These are phyloP conservation scores for Psilocybe tampanensis DNA, from an alignment of 768 basidiomycete species.

Conservation along the genomic window DNA sequence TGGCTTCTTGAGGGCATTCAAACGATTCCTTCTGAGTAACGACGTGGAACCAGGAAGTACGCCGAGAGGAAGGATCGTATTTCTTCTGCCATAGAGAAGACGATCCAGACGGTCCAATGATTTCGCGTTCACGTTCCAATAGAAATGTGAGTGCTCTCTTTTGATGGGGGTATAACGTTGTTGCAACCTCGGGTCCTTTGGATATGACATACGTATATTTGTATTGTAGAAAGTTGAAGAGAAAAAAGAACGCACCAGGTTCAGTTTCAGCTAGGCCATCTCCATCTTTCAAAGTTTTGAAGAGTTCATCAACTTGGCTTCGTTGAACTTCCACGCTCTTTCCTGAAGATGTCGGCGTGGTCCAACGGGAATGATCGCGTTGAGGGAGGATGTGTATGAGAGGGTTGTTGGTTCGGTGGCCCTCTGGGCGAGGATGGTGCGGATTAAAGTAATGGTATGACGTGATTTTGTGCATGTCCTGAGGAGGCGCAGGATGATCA, in stretches of 20 bases:
- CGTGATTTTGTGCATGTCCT: constrained; percentile 59
- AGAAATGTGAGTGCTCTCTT: constrained; percentile 97
- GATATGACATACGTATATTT: constrained; percentile 12
- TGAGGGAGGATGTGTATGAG: constrained; percentile 39
- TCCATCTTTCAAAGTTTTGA: constrained; percentile 85
- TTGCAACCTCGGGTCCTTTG: constrained; percentile 72
- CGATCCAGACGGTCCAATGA: constrained; percentile 55
- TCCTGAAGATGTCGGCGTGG: constrained; percentile 48
- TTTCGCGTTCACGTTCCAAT: constrained; percentile 83
- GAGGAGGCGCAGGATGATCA: constrained; percentile 76
- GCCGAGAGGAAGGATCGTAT: constrained; percentile 47
- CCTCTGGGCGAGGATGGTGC: constrained; percentile 80
- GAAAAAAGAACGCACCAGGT: constrained; percentile 56
- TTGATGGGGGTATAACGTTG: constrained; percentile 94
- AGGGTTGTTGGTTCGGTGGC: constrained; percentile 45
- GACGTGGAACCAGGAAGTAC: constrained; percentile 70
- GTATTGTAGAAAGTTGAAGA: constrained; percentile 12
- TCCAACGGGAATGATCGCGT: constrained; percentile 53
- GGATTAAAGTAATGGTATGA: constrained; percentile 84
- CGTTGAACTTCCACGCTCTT: constrained; percentile 92
- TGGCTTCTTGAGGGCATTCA: constrained; percentile 69
- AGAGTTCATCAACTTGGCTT: constrained; percentile 92
- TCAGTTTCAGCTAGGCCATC: constrained; percentile 87
- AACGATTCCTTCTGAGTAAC: constrained; percentile 81
- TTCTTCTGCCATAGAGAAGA: constrained; percentile 75